Conservation (phyloP, 352 stramenopile genomes). For the Albugo candida region DNA sequence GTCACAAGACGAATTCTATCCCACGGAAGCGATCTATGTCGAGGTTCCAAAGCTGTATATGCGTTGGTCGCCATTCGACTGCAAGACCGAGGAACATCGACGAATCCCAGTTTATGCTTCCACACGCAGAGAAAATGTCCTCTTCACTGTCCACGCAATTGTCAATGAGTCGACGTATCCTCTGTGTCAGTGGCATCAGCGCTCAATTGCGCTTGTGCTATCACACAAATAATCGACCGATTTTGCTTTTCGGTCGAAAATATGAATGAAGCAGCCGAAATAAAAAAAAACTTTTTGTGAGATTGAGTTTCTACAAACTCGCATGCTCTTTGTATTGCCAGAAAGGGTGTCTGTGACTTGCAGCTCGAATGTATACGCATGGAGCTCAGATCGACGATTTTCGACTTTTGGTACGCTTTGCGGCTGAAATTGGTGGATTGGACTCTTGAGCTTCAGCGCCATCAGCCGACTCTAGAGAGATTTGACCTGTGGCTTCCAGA, state of each 20-base stretch:
- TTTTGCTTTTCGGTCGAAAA: too few relatives aligned
- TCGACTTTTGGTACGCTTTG: neutral
- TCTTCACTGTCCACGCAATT: constrained; percentile 68
- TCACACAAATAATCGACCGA: constrained; percentile 19
- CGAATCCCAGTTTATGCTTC: constrained; percentile 76
- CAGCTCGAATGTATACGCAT: too few relatives aligned
- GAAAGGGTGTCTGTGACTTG: too few relatives aligned
- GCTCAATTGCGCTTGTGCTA: constrained; percentile 57
- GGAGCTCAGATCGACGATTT: too few relatives aligned
- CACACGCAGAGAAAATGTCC: constrained; percentile 39
- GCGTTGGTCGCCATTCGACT: constrained; percentile 35
- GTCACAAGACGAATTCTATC: constrained; percentile 31
- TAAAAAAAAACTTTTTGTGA: too few relatives aligned
- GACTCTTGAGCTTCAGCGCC: constrained; percentile 3
- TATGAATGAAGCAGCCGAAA: too few relatives aligned
- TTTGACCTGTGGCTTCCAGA: constrained; percentile 68
- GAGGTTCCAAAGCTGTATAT: constrained; percentile 44
- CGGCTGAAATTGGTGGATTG: neutral
- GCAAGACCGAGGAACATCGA: constrained; percentile 11
- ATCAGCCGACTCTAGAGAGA: constrained; percentile 29
- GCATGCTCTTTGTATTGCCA: too few relatives aligned
- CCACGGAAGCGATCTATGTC: constrained; percentile 62
- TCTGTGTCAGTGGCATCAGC: constrained; percentile 55
- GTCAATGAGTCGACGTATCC: constrained; percentile 27
- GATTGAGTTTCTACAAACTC: too few relatives aligned